These are phyloP conservation scores for Colletotrichum sp. DNA, from an alignment of 2,329 filamentous ascomycete species.

Conservation along the genomic window DNA sequence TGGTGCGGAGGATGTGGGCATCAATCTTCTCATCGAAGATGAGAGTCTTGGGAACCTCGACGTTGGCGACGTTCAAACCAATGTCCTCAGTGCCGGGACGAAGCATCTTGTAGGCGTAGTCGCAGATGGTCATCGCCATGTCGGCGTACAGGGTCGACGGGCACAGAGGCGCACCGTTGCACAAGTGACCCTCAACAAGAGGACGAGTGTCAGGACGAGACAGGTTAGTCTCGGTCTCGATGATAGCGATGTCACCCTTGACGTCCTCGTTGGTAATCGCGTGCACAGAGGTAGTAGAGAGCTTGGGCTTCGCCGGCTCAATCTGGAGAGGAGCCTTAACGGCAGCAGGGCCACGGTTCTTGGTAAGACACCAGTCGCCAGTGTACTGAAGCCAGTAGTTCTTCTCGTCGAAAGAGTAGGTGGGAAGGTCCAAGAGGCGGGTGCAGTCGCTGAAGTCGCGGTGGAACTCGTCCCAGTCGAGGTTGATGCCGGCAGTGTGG, in stretches of 20 bases:
- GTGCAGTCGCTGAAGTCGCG: conserved; percentile 46
- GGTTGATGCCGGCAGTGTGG: conserved; percentile 63
- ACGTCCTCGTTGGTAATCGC: conserved; percentile 67
- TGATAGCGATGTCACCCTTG: conserved; percentile 60
- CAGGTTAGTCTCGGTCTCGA: conserved; percentile 71
- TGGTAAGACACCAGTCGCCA: conserved; percentile 75
- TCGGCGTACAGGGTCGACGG: conserved; percentile 66
- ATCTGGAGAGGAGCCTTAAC: conserved; percentile 32
- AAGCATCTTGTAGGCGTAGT: conserved; percentile 68
- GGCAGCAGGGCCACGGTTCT: conserved; percentile 61
- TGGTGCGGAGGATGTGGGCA: conserved; percentile 65
- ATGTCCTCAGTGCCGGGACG: conserved; percentile 60
- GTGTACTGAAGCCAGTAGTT: conserved; percentile 70
- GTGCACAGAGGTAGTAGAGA: conserved; percentile 71
- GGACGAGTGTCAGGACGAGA: conserved; percentile 65
- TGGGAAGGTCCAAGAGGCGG: conserved; percentile 66
- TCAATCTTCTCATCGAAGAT: conserved; percentile 56
- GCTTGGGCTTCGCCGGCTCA: conserved; percentile 55
- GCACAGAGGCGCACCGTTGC: conserved; percentile 70
- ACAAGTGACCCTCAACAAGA: conserved; percentile 68
- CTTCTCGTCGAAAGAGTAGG: conserved; percentile 76
- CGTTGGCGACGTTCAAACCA: conserved; percentile 67
- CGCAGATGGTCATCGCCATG: conserved; percentile 66
- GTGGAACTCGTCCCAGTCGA: conserved; percentile 77
- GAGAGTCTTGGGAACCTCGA: conserved; percentile 74